Evolutionary conservation across 2,329 filamentous ascomycete genomes (phyloP), one percentile per base, ranked within the genome.

Genomic region (Hypoxylon sp.): DNA sequence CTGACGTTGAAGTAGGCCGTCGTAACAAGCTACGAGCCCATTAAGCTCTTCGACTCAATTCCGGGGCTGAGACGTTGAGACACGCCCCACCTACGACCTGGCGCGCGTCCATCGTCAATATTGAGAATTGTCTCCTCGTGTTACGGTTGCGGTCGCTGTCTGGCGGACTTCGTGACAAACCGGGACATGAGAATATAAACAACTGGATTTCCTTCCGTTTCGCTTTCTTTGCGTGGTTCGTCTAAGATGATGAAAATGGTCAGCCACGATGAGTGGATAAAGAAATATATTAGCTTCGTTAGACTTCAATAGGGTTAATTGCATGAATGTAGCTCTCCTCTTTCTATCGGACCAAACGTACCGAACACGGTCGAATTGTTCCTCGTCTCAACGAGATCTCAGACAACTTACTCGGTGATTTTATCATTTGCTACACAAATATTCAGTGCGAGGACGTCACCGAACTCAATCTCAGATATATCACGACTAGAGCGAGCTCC

Each of bases 31-130:
- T 82, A 70, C 72, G 83, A 74, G 67, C 78, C 67, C 68, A 80
- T 79, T 79, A 83, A 74, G 78, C 73, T 75, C 69, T 79, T 72
- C 55, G 76, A 70, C 26, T 77, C 73, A 41, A 76, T 68, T 29
- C 29, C 72, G 1, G 72, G 78, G 40, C 78, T 88, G 2, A 84
- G 84, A 1, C 76, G 65, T 55, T 87, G 84, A 83, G 72, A 78
- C n/a, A n/a, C n/a, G n/a, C n/a, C n/a, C n/a, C n/a, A n/a, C n/a
- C n/a, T n/a, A n/a, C n/a, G n/a, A n/a, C n/a, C n/a, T n/a, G n/a
- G n/a, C n/a, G n/a, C n/a, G n/a, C n/a, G n/a, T n/a, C n/a, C n/a
- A n/a, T 83, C 65, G 78, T 89, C 62, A 81, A 81, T 63, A 79
- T 84, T 37, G 76, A 75, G n/a, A 69, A 68, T 1, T 74, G n/a